Base-by-base conservation (phyloP, 257 asterid species). In the Striga asiatica region DNA sequence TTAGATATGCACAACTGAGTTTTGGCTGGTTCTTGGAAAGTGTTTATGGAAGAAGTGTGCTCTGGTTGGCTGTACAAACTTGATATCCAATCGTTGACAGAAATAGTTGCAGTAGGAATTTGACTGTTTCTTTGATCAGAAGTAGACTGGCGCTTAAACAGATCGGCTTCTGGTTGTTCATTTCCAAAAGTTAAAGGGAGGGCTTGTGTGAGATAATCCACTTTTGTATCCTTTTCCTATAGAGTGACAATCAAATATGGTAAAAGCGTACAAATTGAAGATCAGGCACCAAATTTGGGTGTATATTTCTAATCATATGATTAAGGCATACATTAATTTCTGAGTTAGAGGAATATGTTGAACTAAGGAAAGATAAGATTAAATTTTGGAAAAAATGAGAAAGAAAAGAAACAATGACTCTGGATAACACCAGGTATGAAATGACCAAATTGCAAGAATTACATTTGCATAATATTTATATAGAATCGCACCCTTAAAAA, bases 141-240 rank as follows among this genome's bases (percentile, higher is more conserved):
- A 50, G 64, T 60, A 54, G 74, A 61, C 69, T 64, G 76, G 63
- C 59, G 56, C 47, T 48, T 60, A 69, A 73, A 72, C 34, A 60
- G 54, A 62, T 81, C 84, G 56, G 54, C 52, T 64, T 75, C 82
- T 55, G 73, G 73, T 63, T 81, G 92, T 72, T 79, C 86, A 43
- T 63, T 69, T 2, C 92, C 89, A 67, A 79, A 81, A 64, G 89
- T 79, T 56, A 87, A 72, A 27, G 86, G 87, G 61, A 87, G 66
- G 8, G 85, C 76, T 25, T 75, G 78, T 61, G 51, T 65, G 49
- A 67, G 74, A 56, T 71, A 41, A 53, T 74, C 71, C 34, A 13
- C 65, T 60, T 47, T 54, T 7, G 42, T 50, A 64, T 71, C 79
- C 37, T 67, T 77, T 65, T 59, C 86, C 94, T 83, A 71, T 35